phyloP scores from a whole-genome alignment of 2,329 filamentous ascomycete species.

The Didymella keratinophila region DNA sequence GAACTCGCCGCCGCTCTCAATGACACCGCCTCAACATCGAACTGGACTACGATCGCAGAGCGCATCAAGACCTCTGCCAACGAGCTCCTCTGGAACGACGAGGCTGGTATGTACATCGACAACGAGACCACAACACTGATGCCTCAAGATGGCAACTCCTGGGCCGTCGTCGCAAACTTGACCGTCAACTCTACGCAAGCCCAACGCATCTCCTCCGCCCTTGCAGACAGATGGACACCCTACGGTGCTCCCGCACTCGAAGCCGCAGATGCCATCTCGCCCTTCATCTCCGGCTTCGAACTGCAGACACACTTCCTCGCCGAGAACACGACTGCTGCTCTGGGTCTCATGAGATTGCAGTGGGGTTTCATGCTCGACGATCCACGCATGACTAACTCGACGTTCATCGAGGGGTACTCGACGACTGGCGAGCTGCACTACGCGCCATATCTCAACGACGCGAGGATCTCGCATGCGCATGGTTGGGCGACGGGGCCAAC shows the following conservation, averaged over 20 bases:
- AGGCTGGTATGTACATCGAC: slow-evolving; percentile 62
- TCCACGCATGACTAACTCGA: slow-evolving; percentile 61
- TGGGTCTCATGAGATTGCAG: slow-evolving; percentile 56
- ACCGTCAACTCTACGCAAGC: slow-evolving; percentile 41
- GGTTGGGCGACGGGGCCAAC: slow-evolving; percentile 62
- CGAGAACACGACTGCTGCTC: slow-evolving; percentile 48
- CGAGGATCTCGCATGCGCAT: slow-evolving; percentile 59
- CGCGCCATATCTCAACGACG: slow-evolving; percentile 58
- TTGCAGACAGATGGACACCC: slow-evolving; percentile 50
- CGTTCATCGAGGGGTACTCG: slow-evolving; percentile 61
- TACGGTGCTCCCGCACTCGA: slow-evolving; percentile 59
- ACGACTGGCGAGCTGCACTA: slow-evolving; percentile 58
- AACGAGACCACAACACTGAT: slow-evolving; percentile 62
- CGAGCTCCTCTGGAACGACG: slow-evolving; percentile 58
- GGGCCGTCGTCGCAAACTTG: slow-evolving; percentile 53
- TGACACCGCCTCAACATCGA: slow-evolving; percentile 51
- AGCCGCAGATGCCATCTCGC: slow-evolving; percentile 57
- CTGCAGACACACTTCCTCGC: slow-evolving; percentile 56
- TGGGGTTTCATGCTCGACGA: slow-evolving; percentile 66
- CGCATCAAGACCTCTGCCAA: slow-evolving; percentile 58
- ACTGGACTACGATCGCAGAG: slow-evolving; percentile 54
- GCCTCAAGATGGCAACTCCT: slow-evolving; percentile 56
- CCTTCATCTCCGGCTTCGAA: slow-evolving; percentile 59
- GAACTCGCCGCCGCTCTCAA: slow-evolving; percentile 59
- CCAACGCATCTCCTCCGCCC: slow-evolving; percentile 42